Evolutionary conservation across 257 asterid species (phyloP), one percentile per base, ranked within the genome.

Genomic region (Cordia subcordata): DNA sequence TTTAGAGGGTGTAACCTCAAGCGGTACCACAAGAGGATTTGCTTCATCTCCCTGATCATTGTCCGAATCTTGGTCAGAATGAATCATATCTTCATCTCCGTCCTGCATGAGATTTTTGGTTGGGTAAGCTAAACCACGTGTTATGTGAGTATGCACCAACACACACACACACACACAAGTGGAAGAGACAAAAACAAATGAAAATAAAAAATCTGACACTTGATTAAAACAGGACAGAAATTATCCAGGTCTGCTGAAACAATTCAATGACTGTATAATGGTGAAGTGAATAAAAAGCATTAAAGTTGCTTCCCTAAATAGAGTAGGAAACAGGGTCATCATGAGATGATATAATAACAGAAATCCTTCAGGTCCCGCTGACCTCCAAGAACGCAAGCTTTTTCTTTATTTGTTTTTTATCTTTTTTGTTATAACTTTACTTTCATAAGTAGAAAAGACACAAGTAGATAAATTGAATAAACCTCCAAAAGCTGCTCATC

Each of bases 11-110:
- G 38, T 82, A 45, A 79, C 85, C 50, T 85, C 95, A 21, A 83
- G 86, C 10, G 91, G 90, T 51, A 86, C 82, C 70, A 93, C 60
- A 19, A 93, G 96, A 68, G 97, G 99, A 69, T 93, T 93, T 52
- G 72, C 74, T 69, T 90, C 96, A 55, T 73, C 78, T 35, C 49
- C 82, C 60, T 42, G 49, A 9, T 86, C 97, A 59, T 77, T 77
- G 71, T 83, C 95, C 0, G 94, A 81, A 70, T 85, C 96, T 70
- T 75, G 85, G 68, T 82, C 96, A 27, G 92, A 71, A 54, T 82
- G 76, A 57, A 75, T 11, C 23, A 44, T 60, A 16, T 56, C 62
- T 53, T 65, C 76, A 13, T 66, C 95, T 49, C 16, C 63, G 16
- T 53, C 57, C 57, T 53, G 35, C 38, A 53, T 53, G n/a, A n/a